phyloP scores from a whole-genome alignment of 371 early-diverging fungal genomes.

The Mucor sp. region DNA sequence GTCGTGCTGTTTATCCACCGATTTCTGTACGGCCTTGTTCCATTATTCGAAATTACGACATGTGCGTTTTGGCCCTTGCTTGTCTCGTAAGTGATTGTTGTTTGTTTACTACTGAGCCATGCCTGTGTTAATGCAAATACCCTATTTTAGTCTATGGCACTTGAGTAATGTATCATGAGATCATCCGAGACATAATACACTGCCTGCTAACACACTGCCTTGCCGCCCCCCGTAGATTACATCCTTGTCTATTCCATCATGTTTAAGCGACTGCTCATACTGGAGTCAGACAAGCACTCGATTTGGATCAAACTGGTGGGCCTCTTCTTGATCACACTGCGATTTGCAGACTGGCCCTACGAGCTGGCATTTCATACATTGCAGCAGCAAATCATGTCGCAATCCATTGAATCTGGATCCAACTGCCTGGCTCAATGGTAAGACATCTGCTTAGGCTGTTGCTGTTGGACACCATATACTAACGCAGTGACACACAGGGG shows the following conservation, averaged over 20 bases:
- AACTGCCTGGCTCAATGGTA: conserved; percentile 43
- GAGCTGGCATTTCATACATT: conserved; percentile 37
- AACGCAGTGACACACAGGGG: conserved; percentile 24
- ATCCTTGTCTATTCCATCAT: conserved; percentile 40
- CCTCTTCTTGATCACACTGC: conserved; percentile 29
- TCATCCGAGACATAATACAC: neutral
- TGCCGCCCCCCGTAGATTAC: conserved; percentile 15
- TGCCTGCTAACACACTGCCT: neutral
- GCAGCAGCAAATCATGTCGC: conserved; percentile 26
- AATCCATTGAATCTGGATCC: conserved; percentile 27
- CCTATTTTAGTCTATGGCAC: conserved; percentile 31
- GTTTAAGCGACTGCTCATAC: conserved; percentile 42
- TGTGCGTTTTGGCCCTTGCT: conserved; percentile 46
- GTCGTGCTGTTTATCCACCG: conserved; percentile 41
- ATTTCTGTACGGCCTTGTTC: conserved; percentile 44
- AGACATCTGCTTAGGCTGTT: neutral
- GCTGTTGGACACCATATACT: neutral
- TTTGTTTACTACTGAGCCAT: neutral
- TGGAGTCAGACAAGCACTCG: conserved; percentile 37
- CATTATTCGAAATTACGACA: conserved; percentile 46
- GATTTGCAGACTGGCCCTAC: conserved; percentile 53
- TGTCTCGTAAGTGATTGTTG: conserved; percentile 36
- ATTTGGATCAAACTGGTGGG: conserved; percentile 41
- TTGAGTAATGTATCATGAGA: conserved; percentile 13
- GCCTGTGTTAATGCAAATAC: neutral